Base-by-base conservation (phyloP, 2,329 filamentous ascomycete species). In the Aspergillus fumigatus region DNA sequence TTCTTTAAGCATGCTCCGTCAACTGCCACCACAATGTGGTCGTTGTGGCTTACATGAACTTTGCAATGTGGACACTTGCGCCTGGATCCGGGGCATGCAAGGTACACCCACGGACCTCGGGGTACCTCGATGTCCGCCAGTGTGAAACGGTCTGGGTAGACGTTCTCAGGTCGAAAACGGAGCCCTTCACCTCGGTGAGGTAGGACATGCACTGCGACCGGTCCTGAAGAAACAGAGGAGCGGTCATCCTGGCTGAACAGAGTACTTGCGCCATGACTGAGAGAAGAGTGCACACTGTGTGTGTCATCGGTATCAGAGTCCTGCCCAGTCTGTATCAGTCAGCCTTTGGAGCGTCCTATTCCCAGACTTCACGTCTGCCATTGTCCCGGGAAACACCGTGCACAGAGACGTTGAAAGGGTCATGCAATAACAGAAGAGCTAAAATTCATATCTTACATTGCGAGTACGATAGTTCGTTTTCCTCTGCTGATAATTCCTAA, bases 1-100 rank as follows among this genome's bases (percentile, higher is more conserved):
- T 58, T 55, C 2, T 41, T 26, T 10, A 17, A 55, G 14, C 45
- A 53, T 10, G 35, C 52, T 1, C 55, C 55, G 17, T 54, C 49
- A 11, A 57, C 43, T 1, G 52, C 52, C 4, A 57, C 43, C 6
- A 57, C 32, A n/a, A 54, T 25, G 6, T n/a, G 43, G 19, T 38
- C 21, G 14, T 2, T 35, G 25, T 53, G 45, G 32, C 14, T 10
- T 4, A 11, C 29, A 17, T 49, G 47, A 11, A 17, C 17, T 9
- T 43, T 43, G 10, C 47, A 54, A 9, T 19, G 17, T 21, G 53
- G 32, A 25, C 35, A 54, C 4, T 43, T 45, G 27, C 7, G 2
- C 26, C 19, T n/a, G 9, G 48, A 50, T 17, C 19, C 35, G 10
- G 48, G 48, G 7, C 48, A 45, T 5, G 53, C 53, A 27, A 51